These are phyloP conservation scores for Orychophragmus violaceus DNA, from an alignment of 345 rosid species.

Conservation along the genomic window DNA sequence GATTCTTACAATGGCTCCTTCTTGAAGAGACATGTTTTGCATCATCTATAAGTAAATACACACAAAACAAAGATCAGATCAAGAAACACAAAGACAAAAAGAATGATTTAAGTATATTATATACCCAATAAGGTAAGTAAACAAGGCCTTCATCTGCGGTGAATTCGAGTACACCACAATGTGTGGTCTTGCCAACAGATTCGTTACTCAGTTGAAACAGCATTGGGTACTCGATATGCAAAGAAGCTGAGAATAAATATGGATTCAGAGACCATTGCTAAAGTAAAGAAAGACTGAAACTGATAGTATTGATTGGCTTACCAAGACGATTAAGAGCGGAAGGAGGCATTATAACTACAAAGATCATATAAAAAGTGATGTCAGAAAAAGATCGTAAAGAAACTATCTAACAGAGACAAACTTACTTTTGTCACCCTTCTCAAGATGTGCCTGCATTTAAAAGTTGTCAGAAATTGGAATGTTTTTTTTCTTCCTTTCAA, in stretches of 20 bases:
- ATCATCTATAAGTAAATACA: slow-evolving; percentile 44
- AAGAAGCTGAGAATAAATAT: slow-evolving; percentile 37
- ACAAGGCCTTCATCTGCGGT: slow-evolving; percentile 59
- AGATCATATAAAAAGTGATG: not conserved
- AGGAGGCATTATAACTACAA: slow-evolving; percentile 63
- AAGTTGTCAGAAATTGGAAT: not conserved
- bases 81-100: not conserved
- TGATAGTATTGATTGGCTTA: slow-evolving; percentile 16
- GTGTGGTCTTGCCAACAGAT: slow-evolving; percentile 37
- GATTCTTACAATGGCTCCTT: slow-evolving; percentile 48
- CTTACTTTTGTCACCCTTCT: slow-evolving; percentile 61
- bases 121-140: slow-evolving; percentile 66
- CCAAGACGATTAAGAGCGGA: slow-evolving; percentile 74
- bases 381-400: not conserved
- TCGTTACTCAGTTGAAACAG: slow-evolving; percentile 46
- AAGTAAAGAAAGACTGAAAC: not conserved
- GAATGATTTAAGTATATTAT: not conserved
- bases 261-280: not conserved
- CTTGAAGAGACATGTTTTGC: slow-evolving; percentile 64
- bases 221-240: slow-evolving; percentile 63
- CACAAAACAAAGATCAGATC: not conserved
- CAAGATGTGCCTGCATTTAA: slow-evolving; percentile 53
- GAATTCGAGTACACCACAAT: slow-evolving; percentile 67
- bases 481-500: not conserved
- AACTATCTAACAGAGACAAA: not conserved